Evolutionary conservation across 2,329 filamentous ascomycete species (phyloP).

Genomic region (Onygenales sp.): DNA sequence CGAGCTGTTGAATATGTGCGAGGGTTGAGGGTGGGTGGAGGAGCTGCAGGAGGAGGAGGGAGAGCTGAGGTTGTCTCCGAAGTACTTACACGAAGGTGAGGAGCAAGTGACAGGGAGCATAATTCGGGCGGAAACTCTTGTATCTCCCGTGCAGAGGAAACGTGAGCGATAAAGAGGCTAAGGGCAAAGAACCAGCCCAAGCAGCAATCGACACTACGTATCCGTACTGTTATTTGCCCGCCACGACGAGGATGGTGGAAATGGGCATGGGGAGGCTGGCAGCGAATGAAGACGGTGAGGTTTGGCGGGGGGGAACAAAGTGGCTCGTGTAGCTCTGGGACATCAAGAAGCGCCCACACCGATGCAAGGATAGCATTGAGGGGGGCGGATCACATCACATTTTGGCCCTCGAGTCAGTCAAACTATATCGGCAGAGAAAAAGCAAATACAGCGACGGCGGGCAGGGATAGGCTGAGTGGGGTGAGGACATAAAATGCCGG

Average conservation of each 20-base stretch:
- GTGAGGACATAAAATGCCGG: not conserved
- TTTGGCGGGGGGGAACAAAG: constrained; percentile 1
- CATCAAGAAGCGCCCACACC: not conserved
- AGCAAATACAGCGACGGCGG: not conserved
- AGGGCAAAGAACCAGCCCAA: not conserved
- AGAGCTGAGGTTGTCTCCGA: not conserved
- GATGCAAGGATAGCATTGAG: not conserved
- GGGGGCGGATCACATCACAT: not conserved
- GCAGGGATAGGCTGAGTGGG: constrained; percentile 1
- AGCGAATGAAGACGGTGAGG: constrained; percentile 1
- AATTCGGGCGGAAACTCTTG: not conserved
- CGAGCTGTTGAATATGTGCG: not conserved
- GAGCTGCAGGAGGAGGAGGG: not conserved
- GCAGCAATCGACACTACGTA: not conserved
- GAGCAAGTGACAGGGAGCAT: not conserved
- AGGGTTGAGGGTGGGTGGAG: not conserved
- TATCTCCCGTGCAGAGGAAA: not conserved
- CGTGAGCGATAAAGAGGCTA: not conserved
- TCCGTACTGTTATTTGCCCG: not conserved
- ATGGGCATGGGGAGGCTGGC: not conserved
- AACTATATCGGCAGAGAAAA: not conserved
- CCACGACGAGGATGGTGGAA: not conserved
- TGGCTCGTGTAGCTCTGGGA: constrained; percentile 2
- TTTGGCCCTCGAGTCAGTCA: not conserved
- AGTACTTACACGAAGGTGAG: not conserved